phyloP scores from a whole-genome alignment of 2,329 filamentous ascomycete species.

The Ophiostoma sp. region DNA sequence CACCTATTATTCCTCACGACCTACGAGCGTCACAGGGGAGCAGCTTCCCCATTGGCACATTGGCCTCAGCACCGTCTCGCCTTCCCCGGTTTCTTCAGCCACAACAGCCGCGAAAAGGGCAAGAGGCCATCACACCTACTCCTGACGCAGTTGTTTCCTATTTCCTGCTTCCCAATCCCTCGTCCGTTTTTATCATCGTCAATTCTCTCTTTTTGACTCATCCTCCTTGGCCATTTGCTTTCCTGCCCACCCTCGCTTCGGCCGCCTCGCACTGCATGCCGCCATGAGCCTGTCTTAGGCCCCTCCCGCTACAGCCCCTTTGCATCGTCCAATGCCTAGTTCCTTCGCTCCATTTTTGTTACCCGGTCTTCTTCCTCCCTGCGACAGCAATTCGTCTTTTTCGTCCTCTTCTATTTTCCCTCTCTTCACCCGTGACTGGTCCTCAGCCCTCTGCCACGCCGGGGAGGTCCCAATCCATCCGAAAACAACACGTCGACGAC shows the following conservation, averaged over 20 bases:
- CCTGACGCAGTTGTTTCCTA: neutral
- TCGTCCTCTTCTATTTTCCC: neutral
- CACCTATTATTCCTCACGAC: neutral
- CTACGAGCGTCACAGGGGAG: neutral
- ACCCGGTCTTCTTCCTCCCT: neutral
- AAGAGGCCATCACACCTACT: neutral
- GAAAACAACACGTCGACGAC: constrained; percentile 18
- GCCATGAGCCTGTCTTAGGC: constrained; percentile 8
- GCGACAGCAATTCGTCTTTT: neutral
- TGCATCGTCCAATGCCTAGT: constrained; percentile 2
- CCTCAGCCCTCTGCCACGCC: neutral
- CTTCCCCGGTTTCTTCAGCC: constrained; percentile 19
- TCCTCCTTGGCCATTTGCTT: neutral
- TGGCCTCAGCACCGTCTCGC: neutral
- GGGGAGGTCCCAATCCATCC: neutral
- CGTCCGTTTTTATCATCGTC: neutral
- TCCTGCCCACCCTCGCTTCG: neutral
- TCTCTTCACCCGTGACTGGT: neutral
- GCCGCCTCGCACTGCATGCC: neutral
- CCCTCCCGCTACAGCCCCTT: neutral
- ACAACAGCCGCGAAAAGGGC: neutral
- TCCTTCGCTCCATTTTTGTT: constrained; percentile 12
- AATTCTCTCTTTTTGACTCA: neutral
- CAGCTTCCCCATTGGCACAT: constrained; percentile 15
- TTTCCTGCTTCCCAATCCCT: neutral